These are phyloP conservation scores for Ceratobasidium papillatum DNA, from an alignment of 1,284 basidiomycete species.

Conservation along the genomic window DNA sequence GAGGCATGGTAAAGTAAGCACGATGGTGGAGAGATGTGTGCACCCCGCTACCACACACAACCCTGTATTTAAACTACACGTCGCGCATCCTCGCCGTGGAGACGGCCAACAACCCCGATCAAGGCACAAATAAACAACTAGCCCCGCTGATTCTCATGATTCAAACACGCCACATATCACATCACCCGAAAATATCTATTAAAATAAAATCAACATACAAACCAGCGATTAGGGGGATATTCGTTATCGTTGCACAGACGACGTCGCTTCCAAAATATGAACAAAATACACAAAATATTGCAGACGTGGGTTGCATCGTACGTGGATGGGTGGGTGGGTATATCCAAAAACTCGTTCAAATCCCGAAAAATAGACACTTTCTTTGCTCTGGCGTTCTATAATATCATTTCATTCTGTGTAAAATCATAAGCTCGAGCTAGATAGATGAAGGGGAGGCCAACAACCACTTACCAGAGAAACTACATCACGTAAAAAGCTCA, in stretches of 20 bases:
- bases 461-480: slow-evolving; percentile 19
- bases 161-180: background rate
- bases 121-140: background rate
- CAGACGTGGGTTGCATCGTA: slow-evolving; percentile 24
- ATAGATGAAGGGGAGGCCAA: background rate
- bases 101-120: slow-evolving; percentile 39
- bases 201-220: slow-evolving; percentile 33
- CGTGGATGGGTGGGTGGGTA: slow-evolving; percentile 17
- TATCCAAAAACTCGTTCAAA: slow-evolving; percentile 3
- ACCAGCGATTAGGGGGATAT: slow-evolving; percentile 17
- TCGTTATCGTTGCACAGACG: slow-evolving; percentile 23
- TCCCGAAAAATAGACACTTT: background rate
- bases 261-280: slow-evolving; percentile 14
- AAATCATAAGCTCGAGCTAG: background rate
- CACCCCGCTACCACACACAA: background rate
- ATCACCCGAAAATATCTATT: slow-evolving; percentile 33
- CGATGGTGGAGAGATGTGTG: background rate
- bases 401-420: slow-evolving; percentile 12
- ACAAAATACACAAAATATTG: slow-evolving; percentile 40
- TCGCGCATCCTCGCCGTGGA: background rate
- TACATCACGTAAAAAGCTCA: slow-evolving; percentile 36
- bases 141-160: background rate
- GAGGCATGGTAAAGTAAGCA: slow-evolving; percentile 28
- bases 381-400: background rate
- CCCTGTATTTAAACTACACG: slow-evolving; percentile 1